phyloP scores from a whole-genome alignment of 208 protist genomes.

The Wallacemonas collosoma region DNA sequence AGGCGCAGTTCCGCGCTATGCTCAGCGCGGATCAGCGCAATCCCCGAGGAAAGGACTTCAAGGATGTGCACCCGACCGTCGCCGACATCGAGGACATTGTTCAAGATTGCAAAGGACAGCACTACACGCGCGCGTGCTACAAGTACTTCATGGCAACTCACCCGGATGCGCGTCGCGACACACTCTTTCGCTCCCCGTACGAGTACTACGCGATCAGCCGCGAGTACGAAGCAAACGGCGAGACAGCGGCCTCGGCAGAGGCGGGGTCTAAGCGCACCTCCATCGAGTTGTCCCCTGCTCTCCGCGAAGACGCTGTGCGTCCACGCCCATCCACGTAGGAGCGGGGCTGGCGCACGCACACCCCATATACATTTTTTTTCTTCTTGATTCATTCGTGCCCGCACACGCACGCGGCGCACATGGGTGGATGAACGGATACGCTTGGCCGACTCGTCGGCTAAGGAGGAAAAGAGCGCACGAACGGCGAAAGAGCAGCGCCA shows the following conservation, averaged over 20 bases:
- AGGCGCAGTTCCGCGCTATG: slow-evolving; percentile 58
- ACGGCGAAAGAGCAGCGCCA: too few species aligned
- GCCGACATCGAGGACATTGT: slow-evolving; percentile 90
- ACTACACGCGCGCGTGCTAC: slow-evolving; percentile 91
- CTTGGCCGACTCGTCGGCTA: too few species aligned
- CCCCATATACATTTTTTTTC: too few species aligned
- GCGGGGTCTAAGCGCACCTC: slow-evolving; percentile 28
- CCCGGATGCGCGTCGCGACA: slow-evolving; percentile 72
- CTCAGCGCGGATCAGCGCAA: slow-evolving; percentile 57
- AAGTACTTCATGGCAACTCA: slow-evolving; percentile 92
- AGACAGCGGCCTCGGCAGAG: slow-evolving; percentile 4
- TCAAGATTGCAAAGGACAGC: slow-evolving; percentile 78
- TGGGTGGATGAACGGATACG: too few species aligned
- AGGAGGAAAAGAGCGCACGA: too few species aligned
- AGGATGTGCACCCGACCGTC: slow-evolving; percentile 36
- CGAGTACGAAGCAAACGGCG: slow-evolving; percentile 37
- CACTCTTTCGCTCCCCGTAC: slow-evolving; percentile 86
- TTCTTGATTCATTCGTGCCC: too few species aligned
- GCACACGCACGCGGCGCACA: too few species aligned
- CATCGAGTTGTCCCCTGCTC: slow-evolving; percentile 30
- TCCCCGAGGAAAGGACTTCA: slow-evolving; percentile 54
- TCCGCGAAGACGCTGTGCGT: slow-evolving; percentile 25
- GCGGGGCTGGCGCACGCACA: neutral
- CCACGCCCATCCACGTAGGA: slow-evolving; percentile 5
- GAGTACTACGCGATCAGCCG: slow-evolving; percentile 82